Conservation (phyloP, 2,329 filamentous ascomycete genomes). For the Colletotrichum tanaceti region DNA sequence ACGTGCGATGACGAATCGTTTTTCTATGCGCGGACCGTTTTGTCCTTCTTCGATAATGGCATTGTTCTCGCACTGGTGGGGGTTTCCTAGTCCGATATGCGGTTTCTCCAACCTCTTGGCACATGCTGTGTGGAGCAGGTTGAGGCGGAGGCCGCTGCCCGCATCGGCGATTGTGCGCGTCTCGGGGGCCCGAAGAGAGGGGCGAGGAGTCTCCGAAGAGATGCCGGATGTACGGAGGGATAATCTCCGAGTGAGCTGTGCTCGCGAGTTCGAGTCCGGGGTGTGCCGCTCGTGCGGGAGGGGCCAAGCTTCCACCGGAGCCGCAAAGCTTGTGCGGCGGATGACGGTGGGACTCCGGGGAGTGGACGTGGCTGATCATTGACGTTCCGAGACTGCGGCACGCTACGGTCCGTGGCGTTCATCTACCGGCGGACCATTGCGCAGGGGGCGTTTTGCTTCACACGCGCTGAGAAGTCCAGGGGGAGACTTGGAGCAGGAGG, state of each 20-base stretch:
- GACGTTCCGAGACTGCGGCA: constrained; percentile 12
- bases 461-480: background rate
- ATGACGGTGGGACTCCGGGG: too few relatives aligned
- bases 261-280: too few relatives aligned
- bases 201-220: too few relatives aligned
- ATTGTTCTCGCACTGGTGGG: background rate
- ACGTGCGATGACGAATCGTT: background rate
- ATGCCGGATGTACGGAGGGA: too few relatives aligned
- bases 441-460: background rate
- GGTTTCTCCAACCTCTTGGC: background rate
- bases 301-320: background rate
- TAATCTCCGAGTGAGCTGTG: background rate
- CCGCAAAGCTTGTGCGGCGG: constrained; percentile 20
- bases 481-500: too few relatives aligned
- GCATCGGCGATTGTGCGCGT: too few relatives aligned
- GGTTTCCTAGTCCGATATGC: too few relatives aligned
- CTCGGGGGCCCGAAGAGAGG: too few relatives aligned
- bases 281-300: accelerated
- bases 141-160: too few relatives aligned
- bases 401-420: background rate
- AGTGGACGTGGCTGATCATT: background rate
- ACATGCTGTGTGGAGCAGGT: too few relatives aligned
- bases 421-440: background rate
- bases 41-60: background rate
- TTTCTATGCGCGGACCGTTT: too few relatives aligned